These are phyloP conservation scores for Taphrina deformans DNA, from an alignment of 1,139 yeast species.

Conservation along the genomic window DNA sequence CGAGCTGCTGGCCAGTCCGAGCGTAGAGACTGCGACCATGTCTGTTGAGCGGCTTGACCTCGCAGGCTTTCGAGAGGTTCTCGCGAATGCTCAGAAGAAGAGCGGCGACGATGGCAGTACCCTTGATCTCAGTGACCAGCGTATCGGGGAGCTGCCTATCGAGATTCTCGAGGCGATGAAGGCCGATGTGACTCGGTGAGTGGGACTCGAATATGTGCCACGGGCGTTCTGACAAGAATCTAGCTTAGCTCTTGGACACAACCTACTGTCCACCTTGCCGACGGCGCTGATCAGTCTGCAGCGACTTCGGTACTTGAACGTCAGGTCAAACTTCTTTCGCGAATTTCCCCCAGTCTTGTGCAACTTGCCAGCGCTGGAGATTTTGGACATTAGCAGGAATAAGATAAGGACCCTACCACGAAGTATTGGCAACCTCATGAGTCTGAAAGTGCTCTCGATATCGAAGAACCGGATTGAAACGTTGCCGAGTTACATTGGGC, in stretches of 20 bases:
- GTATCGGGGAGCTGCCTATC: conserved; percentile 46
- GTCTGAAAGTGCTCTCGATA: conserved; percentile 56
- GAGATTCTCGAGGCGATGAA: conserved; percentile 50
- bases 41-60: conserved; percentile 11
- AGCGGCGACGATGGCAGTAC: conserved; percentile 33
- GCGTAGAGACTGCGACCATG: background rate
- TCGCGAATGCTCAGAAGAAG: conserved; percentile 20
- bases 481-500: conserved; percentile 59
- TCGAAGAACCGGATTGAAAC: conserved; percentile 61
- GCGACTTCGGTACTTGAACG: conserved; percentile 61
- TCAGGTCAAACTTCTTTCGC: conserved; percentile 60
- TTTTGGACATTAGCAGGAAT: conserved; percentile 68
- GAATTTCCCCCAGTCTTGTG: conserved; percentile 55
- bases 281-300: conserved; percentile 49
- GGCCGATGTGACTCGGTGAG: conserved; percentile 51
- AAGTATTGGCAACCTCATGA: conserved; percentile 49
- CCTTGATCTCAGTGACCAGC: conserved; percentile 44
- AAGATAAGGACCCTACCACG: conserved; percentile 52
- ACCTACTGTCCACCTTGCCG: conserved; percentile 35
- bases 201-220: background rate
- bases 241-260: conserved; percentile 36
- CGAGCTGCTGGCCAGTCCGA: conserved; percentile 2
- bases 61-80: conserved; percentile 13
- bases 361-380: conserved; percentile 56
- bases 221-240: background rate